A percentile compares a stretch with the other conserved stretches of the same genome.
Evolutionary conservation across 108 stramenopile genomes (phyloP).

Genomic region (Skeletonema tropicum): DNA sequence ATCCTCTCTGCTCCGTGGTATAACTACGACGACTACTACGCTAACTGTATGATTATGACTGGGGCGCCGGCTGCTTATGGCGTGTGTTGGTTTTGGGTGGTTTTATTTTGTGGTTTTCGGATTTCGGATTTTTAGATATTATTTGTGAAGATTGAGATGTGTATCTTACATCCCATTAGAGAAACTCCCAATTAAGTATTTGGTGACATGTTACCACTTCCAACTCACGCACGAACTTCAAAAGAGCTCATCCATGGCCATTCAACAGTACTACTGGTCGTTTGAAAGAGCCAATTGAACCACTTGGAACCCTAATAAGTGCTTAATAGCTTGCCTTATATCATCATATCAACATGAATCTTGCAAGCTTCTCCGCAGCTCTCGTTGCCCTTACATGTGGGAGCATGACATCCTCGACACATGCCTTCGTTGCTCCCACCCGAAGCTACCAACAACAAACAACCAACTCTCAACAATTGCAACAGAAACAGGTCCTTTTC

Average conservation of each 20-base stretch:
- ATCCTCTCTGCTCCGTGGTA: too few relatives aligned
- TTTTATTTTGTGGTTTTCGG: too few relatives aligned
- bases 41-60: too few relatives aligned
- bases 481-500: slow-evolving; percentile 22
- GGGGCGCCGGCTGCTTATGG: too few relatives aligned
- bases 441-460: not conserved
- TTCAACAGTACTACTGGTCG: not conserved
- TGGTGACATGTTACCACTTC: not conserved
- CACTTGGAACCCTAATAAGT: not conserved
- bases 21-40: too few relatives aligned
- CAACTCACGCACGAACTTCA: slow-evolving; percentile 3
- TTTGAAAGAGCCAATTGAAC: not conserved
- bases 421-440: slow-evolving; percentile 6
- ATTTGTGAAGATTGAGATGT: too few relatives aligned
- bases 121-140: too few relatives aligned
- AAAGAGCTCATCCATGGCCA: not conserved
- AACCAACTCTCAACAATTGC: not conserved
- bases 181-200: too few relatives aligned
- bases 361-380: slow-evolving; percentile 26
- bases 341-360: slow-evolving; percentile 23
- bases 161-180: too few relatives aligned
- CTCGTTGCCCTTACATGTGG: slow-evolving; percentile 9
- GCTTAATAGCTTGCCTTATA: not conserved
- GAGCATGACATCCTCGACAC: slow-evolving; percentile 2
- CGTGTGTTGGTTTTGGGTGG: too few relatives aligned